Conservation (phyloP, 495 filamentous ascomycete genomes). For the Opeltia flavorubescens region DNA sequence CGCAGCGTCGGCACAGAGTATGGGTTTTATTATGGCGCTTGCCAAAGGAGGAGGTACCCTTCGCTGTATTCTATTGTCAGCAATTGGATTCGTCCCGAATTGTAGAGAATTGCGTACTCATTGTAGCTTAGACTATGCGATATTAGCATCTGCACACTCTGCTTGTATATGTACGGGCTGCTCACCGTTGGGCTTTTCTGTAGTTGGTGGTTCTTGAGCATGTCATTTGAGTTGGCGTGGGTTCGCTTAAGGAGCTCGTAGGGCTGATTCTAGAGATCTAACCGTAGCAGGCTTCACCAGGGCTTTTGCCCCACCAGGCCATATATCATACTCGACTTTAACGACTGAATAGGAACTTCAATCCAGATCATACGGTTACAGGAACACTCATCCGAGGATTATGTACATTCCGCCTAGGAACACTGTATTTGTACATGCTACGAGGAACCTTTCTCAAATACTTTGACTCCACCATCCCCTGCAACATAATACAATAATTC, state of each 20-base stretch:
- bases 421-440: background rate
- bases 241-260: background rate
- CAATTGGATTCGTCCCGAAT: background rate
- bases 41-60: slow-evolving; percentile 95
- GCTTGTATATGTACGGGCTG: background rate
- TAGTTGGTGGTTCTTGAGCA: too few relatives aligned
- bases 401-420: too few relatives aligned
- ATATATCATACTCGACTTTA: background rate
- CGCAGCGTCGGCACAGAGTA: slow-evolving; percentile 98
- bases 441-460: slow-evolving; percentile 58
- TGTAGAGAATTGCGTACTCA: slow-evolving; percentile 40
- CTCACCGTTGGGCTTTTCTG: background rate
- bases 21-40: slow-evolving; percentile 99
- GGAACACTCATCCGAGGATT: too few relatives aligned
- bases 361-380: too few relatives aligned
- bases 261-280: background rate
- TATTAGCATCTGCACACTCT: background rate
- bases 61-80: slow-evolving; percentile 36
- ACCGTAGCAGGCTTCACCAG: background rate
- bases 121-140: slow-evolving; percentile 39
- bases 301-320: slow-evolving; percentile 1
- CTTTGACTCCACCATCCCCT: slow-evolving; percentile 60
- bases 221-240: background rate
- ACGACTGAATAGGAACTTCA: background rate
- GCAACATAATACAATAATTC: slow-evolving; percentile 74